Evolutionary conservation across 1,139 yeast species (phyloP).

Genomic region (Yamadazyma diospyri): DNA sequence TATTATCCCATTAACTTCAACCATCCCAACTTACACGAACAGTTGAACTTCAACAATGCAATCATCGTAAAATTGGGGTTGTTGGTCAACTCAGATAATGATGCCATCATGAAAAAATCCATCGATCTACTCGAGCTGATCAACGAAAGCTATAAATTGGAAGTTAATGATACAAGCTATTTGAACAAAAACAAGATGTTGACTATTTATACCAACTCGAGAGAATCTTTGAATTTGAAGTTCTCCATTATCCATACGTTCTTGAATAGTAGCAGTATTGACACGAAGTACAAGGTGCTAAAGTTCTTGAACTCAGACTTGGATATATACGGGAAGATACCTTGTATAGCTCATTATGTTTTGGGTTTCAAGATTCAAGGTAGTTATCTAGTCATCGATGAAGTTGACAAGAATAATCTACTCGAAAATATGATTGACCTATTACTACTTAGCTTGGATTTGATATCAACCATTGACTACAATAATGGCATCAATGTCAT

Average conservation of each 20-base stretch:
- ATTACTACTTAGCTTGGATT: slow-evolving; percentile 45
- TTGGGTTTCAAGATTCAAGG: slow-evolving; percentile 60
- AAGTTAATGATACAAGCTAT: slow-evolving; percentile 29
- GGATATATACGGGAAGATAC: slow-evolving; percentile 33
- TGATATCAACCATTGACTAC: slow-evolving; percentile 36
- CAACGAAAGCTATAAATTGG: slow-evolving; percentile 47
- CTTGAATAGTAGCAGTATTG: slow-evolving; percentile 39
- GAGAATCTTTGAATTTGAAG: slow-evolving; percentile 68
- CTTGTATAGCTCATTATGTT: slow-evolving; percentile 68
- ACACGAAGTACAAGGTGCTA: slow-evolving; percentile 55
- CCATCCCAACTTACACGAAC: slow-evolving; percentile 62
- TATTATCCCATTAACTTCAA: slow-evolving; percentile 46
- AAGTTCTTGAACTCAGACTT: slow-evolving; percentile 56
- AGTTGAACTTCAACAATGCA: slow-evolving; percentile 64
- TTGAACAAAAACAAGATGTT: slow-evolving; percentile 62
- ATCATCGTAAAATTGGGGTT: slow-evolving; percentile 68
- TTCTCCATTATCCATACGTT: slow-evolving; percentile 72
- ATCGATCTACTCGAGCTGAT: slow-evolving; percentile 52
- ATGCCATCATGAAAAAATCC: slow-evolving; percentile 49
- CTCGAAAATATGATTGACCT: slow-evolving; percentile 51
- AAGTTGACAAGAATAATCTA: slow-evolving; percentile 24
- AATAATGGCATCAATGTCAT: slow-evolving; percentile 37
- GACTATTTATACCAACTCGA: slow-evolving; percentile 68
- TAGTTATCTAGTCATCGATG: slow-evolving; percentile 21
- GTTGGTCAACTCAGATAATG: slow-evolving; percentile 58